A percentile compares a stretch with the other conserved stretches of the same genome.
phyloP scores from a whole-genome alignment of 768 basidiomycete genomes.

The Boletus rufocinnamomeus region DNA sequence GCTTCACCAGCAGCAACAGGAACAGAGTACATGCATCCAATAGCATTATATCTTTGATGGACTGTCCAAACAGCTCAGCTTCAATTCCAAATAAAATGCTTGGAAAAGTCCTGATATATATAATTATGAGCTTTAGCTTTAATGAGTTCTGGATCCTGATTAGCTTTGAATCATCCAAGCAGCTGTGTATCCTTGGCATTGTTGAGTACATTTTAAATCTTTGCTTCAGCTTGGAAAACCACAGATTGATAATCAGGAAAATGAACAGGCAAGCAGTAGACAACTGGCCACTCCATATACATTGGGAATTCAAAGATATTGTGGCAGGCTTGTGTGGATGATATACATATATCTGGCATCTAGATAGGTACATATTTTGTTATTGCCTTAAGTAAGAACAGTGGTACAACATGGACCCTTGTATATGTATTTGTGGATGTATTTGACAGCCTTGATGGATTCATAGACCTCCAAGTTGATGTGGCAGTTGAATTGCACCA shows the following conservation, averaged over 20 bases:
- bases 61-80: conserved; percentile 31
- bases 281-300: not conserved
- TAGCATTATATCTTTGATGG: conserved; percentile 23
- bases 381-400: no score
- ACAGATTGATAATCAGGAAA: not conserved
- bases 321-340: no score
- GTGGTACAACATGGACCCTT: no score
- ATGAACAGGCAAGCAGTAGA: not conserved
- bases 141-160: not conserved
- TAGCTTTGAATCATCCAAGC: not conserved
- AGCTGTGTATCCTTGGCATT: not conserved
- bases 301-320: not conserved
- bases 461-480: no score
- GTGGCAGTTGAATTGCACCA: no score
- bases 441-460: no score
- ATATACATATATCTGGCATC: no score
- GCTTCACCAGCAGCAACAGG: conserved; percentile 35
- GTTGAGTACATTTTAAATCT: not conserved
- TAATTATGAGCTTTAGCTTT: conserved; percentile 11
- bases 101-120: conserved; percentile 39
- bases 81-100: conserved; percentile 29
- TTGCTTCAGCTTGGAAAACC: not conserved
- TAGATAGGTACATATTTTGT: no score
- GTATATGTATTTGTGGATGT: no score
- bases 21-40: conserved; percentile 15